Evolutionary conservation across 352 stramenopile species (phyloP).

Genomic region (Globisporangium barbulae): DNA sequence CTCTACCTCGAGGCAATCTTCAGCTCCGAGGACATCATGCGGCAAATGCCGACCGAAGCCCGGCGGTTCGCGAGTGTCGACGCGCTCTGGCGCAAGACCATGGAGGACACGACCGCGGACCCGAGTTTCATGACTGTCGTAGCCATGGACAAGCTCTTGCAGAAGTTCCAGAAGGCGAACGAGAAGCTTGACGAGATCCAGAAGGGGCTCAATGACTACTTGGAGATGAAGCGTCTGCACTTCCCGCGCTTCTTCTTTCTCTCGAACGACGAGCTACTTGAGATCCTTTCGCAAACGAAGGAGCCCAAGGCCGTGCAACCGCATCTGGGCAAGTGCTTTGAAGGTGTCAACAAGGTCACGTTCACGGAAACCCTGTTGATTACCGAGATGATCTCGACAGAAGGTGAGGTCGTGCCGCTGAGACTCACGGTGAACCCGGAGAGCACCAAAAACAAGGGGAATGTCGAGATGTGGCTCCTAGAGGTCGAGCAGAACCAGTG

Average conservation of each 20-base stretch:
- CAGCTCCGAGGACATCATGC: slow-evolving; percentile 94
- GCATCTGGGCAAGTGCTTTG: slow-evolving; percentile 88
- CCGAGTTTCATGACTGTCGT: slow-evolving; percentile 89
- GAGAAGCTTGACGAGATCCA: slow-evolving; percentile 94
- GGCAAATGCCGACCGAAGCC: slow-evolving; percentile 93
- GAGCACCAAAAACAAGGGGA: slow-evolving; percentile 91
- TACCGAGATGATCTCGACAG: slow-evolving; percentile 92
- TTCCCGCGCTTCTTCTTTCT: slow-evolving; percentile 95
- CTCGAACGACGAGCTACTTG: slow-evolving; percentile 92
- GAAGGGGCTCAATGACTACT: slow-evolving; percentile 92
- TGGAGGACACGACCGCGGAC: slow-evolving; percentile 88
- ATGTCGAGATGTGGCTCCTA: slow-evolving; percentile 94
- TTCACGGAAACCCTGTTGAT: slow-evolving; percentile 91
- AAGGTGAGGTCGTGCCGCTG: slow-evolving; percentile 90
- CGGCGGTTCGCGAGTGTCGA: slow-evolving; percentile 88
- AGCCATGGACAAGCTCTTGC: slow-evolving; percentile 86
- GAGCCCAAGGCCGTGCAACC: slow-evolving; percentile 91
- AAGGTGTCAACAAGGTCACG: slow-evolving; percentile 91
- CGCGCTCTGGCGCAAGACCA: slow-evolving; percentile 89
- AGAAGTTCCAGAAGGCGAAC: slow-evolving; percentile 92
- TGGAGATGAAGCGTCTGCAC: slow-evolving; percentile 92
- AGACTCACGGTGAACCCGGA: slow-evolving; percentile 87
- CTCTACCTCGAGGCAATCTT: slow-evolving; percentile 97
- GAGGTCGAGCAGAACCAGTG: slow-evolving; percentile 91
- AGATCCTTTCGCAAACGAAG: slow-evolving; percentile 93